Base-by-base conservation (phyloP, 139 green algal genomes). In the Chlamydomonas asymmetrica region DNA sequence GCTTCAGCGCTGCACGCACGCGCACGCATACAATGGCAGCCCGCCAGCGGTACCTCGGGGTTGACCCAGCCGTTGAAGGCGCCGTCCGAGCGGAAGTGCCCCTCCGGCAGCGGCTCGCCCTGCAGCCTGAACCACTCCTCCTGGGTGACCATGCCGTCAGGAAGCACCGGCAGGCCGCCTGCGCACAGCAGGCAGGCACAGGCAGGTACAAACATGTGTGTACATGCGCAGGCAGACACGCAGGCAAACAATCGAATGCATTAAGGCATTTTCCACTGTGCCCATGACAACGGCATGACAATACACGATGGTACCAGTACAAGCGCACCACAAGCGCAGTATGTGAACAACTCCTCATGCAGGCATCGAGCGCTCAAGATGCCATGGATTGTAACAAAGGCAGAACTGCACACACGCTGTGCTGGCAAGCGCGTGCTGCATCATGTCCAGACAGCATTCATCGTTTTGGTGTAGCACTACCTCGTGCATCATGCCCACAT, bases 121-220 rank as follows among this genome's bases (percentile, higher is more conserved):
- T 63, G 57, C 2, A 73, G 63, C 57, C 71, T 40, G 6, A 92
- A 84, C 71, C 88, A 90, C 31, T 82, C 68, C 13, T 85, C 72
- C 31, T 84, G 78, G 5, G 67, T 62, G 61, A 89, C 50, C 41
- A 89, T 71, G 3, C 43, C 63, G 4, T 31, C 63, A 2, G n/a
- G 32, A 62, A 76, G 23, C 10, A 68, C 40, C 39, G 63, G 39
- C 45, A 71, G 66, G n/a, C n/a, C n/a, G n/a, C n/a, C n/a, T n/a
- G n/a, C n/a, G n/a, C 71, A 78, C 27, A 49, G 35, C 39, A 45
- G 67, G 40, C 64, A 13, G 37, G 3, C 20, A 38, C 60, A 34
- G 66, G 25, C 22, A 4, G 29, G 5, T 37, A 38, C 5, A 43
- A 7, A 2, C 39, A 20, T 48, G 35, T 62, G 29, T 60, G 60